Evolutionary conservation across 371 early-diverging fungal genomes (phyloP), one percentile per base, ranked within the genome.

Genomic region (Syncephalastrum contaminatum): DNA sequence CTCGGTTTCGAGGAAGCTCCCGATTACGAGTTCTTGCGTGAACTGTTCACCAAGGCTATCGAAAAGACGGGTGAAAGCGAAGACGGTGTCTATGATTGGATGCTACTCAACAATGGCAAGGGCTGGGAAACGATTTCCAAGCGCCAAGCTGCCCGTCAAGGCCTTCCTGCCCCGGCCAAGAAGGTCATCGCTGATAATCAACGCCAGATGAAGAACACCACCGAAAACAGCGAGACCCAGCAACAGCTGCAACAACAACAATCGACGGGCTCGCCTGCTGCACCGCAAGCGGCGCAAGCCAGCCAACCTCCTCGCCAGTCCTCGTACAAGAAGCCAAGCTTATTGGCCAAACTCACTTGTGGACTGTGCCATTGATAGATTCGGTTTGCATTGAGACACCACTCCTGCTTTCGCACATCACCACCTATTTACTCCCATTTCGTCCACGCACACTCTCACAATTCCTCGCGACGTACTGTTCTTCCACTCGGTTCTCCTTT

Each of bases 1-100:
- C 80, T 96, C 25, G 88, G 87, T 36, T 98, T 95, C 65, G 95
- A 96, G 63, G 94, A 95, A 68, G 85, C 85, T 21, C 98, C 98
- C 4, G 92, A 97, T 69, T 98, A 98, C 67, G 90, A 90, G 62
- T 80, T 77, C 55, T 59, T 96, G 62, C 82, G 86, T 55, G 84
- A 85, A 4, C 70, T 97, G 27, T 90, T 99, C 66, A 87, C 88
- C 72, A 84, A 85, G 51, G 92, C 87, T 7, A 67, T 95, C 45
- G 73, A 76, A 48, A 77, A 80, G 46, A 62, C 77, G 19, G 88
- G 87, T 51, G 88, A 88, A 50, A 68, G 60, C 20, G 93, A 95
- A 62, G 94, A 94, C 62, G 90, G 89, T 13, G 79, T 93, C 15
- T 94, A 85, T 62, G 96, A 95, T 69, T 95, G 96, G 96, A 89